Evolutionary conservation across 352 stramenopile genomes (phyloP).

Genomic region (Pythium phragmitis): DNA sequence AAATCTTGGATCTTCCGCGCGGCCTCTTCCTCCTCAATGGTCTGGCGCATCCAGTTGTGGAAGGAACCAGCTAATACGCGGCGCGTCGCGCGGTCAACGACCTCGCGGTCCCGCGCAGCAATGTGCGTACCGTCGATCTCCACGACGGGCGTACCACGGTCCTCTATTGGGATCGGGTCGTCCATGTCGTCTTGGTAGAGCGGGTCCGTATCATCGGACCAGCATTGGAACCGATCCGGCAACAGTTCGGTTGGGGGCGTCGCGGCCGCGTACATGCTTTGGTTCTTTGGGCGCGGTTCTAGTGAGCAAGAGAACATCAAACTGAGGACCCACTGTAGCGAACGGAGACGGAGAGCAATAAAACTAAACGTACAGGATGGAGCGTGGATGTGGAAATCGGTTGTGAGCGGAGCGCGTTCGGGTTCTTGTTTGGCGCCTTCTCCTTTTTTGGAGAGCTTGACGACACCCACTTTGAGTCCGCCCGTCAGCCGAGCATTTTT

Average conservation of each 20-base stretch:
- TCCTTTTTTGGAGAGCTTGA: slow-evolving; percentile 7
- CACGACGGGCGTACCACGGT: not conserved
- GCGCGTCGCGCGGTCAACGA: slow-evolving; percentile 12
- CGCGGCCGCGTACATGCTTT: slow-evolving; percentile 6
- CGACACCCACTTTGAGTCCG: slow-evolving; percentile 14
- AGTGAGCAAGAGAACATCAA: slow-evolving; percentile 1
- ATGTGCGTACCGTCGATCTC: slow-evolving; percentile 21
- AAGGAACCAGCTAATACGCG: slow-evolving; percentile 26
- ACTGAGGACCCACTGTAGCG: not conserved
- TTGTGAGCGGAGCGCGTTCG: slow-evolving; percentile 8
- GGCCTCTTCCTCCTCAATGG: slow-evolving; percentile 33
- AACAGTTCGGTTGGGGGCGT: slow-evolving; percentile 11
- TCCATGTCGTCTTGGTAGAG: slow-evolving; percentile 21
- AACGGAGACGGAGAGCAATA: not conserved
- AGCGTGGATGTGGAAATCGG: slow-evolving; percentile 3
- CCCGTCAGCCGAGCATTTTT: slow-evolving; percentile 7
- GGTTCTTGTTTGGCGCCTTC: not conserved
- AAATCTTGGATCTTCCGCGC: slow-evolving; percentile 37
- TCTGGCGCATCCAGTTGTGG: slow-evolving; percentile 35
- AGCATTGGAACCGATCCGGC: slow-evolving; percentile 13
- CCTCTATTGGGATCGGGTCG: slow-evolving; percentile 17
- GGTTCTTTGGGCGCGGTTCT: slow-evolving; percentile 1
- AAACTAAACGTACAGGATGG: not conserved
- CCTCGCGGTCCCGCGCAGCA: slow-evolving; percentile 13
- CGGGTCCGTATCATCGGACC: slow-evolving; percentile 17